Conservation (phyloP, 305 asterid species). For the Solanum hybrid region DNA sequence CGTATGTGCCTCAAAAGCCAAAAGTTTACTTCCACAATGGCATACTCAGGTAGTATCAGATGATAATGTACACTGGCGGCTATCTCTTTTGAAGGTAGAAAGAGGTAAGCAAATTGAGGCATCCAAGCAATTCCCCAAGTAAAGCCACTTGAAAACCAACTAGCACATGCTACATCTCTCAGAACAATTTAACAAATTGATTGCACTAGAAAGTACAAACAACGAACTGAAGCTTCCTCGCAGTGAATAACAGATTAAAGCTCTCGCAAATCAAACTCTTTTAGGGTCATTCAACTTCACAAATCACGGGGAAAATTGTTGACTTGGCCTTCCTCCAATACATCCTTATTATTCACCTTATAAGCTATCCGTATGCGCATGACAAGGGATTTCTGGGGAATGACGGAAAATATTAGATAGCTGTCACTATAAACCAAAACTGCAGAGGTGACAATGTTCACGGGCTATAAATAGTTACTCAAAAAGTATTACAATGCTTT, state of each 20-base stretch:
- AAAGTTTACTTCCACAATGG: constrained; percentile 25
- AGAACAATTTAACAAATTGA: constrained; percentile 17
- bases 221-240: constrained; percentile 15
- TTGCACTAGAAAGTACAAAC: constrained; percentile 23
- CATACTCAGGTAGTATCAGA: constrained; percentile 13
- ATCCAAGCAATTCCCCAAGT: constrained; percentile 7
- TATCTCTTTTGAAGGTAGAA: constrained; percentile 20
- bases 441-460: not conserved
- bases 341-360: constrained; percentile 59
- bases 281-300: constrained; percentile 22
- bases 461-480: not conserved
- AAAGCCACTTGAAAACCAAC: constrained; percentile 10
- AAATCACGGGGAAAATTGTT: constrained; percentile 74
- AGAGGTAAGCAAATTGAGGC: constrained; percentile 8
- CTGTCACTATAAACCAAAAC: not conserved
- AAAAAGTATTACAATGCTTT: not conserved
- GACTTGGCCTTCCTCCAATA: constrained; percentile 90
- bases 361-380: constrained; percentile 86
- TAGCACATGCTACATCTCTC: constrained; percentile 13
- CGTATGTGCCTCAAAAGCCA: constrained; percentile 25
- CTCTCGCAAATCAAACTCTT: constrained; percentile 9
- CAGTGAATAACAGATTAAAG: constrained; percentile 5
- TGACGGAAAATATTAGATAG: constrained; percentile 1
- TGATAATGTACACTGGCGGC: constrained; percentile 43
- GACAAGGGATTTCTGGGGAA: constrained; percentile 69